These are phyloP conservation scores for Drechslerella coelobrocha DNA, from an alignment of 2,329 filamentous ascomycete genomes.

Conservation along the genomic window DNA sequence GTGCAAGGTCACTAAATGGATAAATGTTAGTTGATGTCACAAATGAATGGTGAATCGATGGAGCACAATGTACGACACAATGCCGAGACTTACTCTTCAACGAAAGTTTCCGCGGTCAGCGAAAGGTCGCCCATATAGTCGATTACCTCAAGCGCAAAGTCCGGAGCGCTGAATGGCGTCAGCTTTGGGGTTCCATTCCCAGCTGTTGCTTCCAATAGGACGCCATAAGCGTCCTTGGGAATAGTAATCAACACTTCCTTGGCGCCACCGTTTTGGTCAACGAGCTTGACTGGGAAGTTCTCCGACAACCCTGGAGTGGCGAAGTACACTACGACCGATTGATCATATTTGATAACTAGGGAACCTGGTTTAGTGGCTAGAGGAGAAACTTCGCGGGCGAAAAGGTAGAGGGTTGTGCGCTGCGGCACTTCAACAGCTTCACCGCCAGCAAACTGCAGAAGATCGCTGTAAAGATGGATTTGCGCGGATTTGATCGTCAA, in stretches of 20 bases:
- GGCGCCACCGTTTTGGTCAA: slow-evolving; percentile 14
- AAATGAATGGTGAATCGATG: too few relatives aligned
- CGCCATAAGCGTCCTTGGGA: slow-evolving; percentile 22
- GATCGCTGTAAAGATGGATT: slow-evolving; percentile 36
- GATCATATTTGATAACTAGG: slow-evolving; percentile 37
- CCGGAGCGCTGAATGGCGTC: slow-evolving; percentile 20
- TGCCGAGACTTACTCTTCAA: slow-evolving; percentile 48
- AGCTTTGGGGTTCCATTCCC: neutral
- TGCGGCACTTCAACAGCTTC: slow-evolving; percentile 19
- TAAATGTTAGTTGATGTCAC: neutral
- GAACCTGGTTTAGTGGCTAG: slow-evolving; percentile 26
- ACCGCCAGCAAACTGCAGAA: slow-evolving; percentile 29
- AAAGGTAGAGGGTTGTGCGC: slow-evolving; percentile 37
- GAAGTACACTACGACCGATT: slow-evolving; percentile 37
- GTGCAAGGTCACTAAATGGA: slow-evolving; percentile 36
- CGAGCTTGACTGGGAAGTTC: slow-evolving; percentile 35
- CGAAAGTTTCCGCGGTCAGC: slow-evolving; percentile 29
- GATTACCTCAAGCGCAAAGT: slow-evolving; percentile 32
- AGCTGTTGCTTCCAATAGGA: slow-evolving; percentile 21
- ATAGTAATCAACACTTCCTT: slow-evolving; percentile 25
- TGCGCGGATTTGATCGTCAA: slow-evolving; percentile 31
- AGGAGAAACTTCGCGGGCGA: slow-evolving; percentile 29
- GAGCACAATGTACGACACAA: too few relatives aligned
- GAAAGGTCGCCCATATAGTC: slow-evolving; percentile 46
- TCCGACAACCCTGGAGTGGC: slow-evolving; percentile 29